Base-by-base conservation (phyloP, 306 rosid species). In the Dalbergia cultrata region DNA sequence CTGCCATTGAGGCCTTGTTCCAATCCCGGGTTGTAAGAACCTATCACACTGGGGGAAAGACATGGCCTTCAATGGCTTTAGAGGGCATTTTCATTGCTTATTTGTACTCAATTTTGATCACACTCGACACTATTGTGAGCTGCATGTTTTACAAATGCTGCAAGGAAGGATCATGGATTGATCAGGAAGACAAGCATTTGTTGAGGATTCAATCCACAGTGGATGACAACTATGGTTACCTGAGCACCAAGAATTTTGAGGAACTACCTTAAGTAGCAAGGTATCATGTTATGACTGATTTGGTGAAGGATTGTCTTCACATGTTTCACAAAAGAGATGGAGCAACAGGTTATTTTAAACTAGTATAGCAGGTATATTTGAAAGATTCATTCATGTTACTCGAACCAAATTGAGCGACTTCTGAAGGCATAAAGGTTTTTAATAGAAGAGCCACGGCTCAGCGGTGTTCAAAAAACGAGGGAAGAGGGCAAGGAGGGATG, bases 1-100 rank as follows among this genome's bases (percentile, higher is more conserved):
- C 97, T 1, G 91, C 89, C 41, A 70, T 90, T 13, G 98, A 93
- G 76, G 97, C 97, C 50, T 76, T 95, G 89, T 95, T 95, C 64
- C 98, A 92, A 9, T 87, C 69, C 78, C 77, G 95, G 56, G 58
- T 92, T 50, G 87, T 95, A 0, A 79, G 87, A 77, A 86, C 86
- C 41, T 91, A 64, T 61, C 86, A 66, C 37, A 13, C 41, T 22
- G 64, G 56, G 56, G 85, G 60, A 26, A 81, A 54, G 70, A 47
- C 83, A 4, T 81, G 80, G 35, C 50, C 77, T 65, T 79, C 87
- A 3, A 13, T 84, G 76, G 89, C 66, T 52, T 21, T 84, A 31
- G 98, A 95, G 88, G 92, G 90, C 1, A 53, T 89, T 72, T 74
- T 92, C 65, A 87, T 95, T 52, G 96, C 97, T 44, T 90, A 91